Base-by-base conservation (phyloP, 768 basidiomycete species). In the Leccinum incarnatum region DNA sequence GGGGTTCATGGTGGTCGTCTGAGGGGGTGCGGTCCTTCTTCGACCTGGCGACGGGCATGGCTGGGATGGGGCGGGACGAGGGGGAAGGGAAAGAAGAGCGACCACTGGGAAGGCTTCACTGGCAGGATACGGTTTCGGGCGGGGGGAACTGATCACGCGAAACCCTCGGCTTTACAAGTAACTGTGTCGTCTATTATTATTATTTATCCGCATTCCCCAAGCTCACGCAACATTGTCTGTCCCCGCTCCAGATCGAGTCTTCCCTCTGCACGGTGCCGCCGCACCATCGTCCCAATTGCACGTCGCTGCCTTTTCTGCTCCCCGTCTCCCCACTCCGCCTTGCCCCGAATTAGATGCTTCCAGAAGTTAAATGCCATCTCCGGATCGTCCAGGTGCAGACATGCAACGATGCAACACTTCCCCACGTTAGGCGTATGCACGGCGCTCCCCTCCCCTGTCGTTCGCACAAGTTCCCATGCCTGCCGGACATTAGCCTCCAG, bases 21-120 rank as follows among this genome's bases (percentile, higher is more conserved):
- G 50, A 32, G 19, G 50, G 80, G 62, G 83, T 78, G 56, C 68
- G 75, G 76, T 84, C 84, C 80, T 86, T 86, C 80, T 87, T 86
- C 69, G 82, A 76, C 68, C 86, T 82, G 62, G 82, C 79, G 66
- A 78, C 81, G 73, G 88, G 84, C 88, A 89, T 89, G 69, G 34
- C 12, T 29, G 25, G 3, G 7, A 37, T 3, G 51, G 14, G 9
- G 17, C 12, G 23, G 72, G 60, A 71, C 12, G 11, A 46, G 46
- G 53, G 67, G 11, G 27, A 29, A 40, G 29, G 11, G 42, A 45
- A 45, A 45, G 42, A 19, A 45, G 19, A 19, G 42, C 19, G 19
- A 45, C 42, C 19, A 19, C 42, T 11, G 40, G 40, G 40, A 9
- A 42, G n/a, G n/a, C 2, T 1, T 42, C 10, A n/a, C 40, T 37